Percentiles rank a stretch among this genome's conserved stretches.
Conservation (phyloP, 2,329 filamentous ascomycete genomes). For the Aspergillus sojae region DNA sequence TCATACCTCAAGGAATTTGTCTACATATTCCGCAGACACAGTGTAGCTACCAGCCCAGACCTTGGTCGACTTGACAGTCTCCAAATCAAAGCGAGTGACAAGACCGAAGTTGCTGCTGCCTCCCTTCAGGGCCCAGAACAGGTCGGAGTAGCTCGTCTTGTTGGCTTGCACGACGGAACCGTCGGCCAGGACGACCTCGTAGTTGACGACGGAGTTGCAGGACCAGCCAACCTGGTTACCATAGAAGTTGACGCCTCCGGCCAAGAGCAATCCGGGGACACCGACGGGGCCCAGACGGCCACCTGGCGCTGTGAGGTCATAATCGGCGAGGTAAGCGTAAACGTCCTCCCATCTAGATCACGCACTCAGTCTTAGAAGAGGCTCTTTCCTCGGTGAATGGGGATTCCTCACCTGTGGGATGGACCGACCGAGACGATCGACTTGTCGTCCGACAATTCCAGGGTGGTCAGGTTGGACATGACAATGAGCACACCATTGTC, state of each 20-base stretch:
- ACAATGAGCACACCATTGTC: constrained; percentile 38
- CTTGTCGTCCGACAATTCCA: constrained; percentile 30
- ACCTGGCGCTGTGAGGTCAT: constrained; percentile 26
- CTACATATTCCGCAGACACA: constrained; percentile 28
- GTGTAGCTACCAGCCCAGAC: constrained; percentile 39
- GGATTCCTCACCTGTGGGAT: constrained; percentile 24
- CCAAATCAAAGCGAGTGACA: constrained; percentile 45
- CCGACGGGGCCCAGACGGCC: constrained; percentile 34
- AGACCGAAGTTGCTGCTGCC: constrained; percentile 49
- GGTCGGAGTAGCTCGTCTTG: constrained; percentile 32
- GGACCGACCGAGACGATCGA: constrained; percentile 34
- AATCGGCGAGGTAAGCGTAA: constrained; percentile 30
- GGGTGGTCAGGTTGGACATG: constrained; percentile 32
- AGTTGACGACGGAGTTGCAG: constrained; percentile 35
- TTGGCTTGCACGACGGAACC: constrained; percentile 42
- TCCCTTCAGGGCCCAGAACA: constrained; percentile 47
- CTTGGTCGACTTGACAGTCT: constrained; percentile 31
- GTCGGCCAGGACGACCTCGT: constrained; percentile 41
- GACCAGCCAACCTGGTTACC: constrained; percentile 32
- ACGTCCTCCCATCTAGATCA: constrained; percentile 36
- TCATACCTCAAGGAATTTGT: constrained; percentile 27
- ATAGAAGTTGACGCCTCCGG: constrained; percentile 34
- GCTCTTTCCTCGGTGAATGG: background rate
- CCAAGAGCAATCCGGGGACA: constrained; percentile 32
- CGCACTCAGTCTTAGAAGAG: background rate